phyloP scores from a whole-genome alignment of 1,139 yeast species.

The Saccharomyces hybrid region DNA sequence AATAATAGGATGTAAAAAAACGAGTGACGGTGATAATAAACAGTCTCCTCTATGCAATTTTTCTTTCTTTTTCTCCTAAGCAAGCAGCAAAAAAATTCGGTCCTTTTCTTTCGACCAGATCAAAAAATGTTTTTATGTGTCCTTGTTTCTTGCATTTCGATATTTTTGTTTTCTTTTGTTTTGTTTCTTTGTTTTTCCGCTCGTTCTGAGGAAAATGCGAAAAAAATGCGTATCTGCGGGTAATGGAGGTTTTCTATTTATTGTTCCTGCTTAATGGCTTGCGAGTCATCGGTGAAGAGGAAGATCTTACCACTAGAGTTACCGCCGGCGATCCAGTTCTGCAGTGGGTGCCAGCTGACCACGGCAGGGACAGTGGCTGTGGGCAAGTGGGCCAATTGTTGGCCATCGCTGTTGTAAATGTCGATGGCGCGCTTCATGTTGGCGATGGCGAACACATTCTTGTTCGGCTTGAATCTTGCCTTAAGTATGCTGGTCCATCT shows the following conservation, averaged over 20 bases:
- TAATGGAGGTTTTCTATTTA: not conserved
- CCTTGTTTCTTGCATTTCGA: not conserved
- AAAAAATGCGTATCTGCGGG: not conserved
- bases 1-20: not conserved
- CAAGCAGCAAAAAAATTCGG: not conserved
- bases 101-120: not conserved
- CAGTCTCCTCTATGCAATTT: not conserved
- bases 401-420: constrained; percentile 68
- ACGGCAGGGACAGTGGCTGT: constrained; percentile 90
- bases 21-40: not conserved
- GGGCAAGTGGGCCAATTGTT: constrained; percentile 65
- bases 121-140: not conserved
- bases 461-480: constrained; percentile 72
- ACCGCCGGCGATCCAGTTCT: constrained; percentile 90
- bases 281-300: constrained; percentile 35
- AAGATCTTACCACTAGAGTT: constrained; percentile 88
- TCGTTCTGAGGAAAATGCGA: not conserved
- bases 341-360: constrained; percentile 67
- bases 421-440: constrained; percentile 88
- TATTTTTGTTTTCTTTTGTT: not conserved
- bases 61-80: not conserved
- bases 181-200: not conserved
- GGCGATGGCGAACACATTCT: constrained; percentile 81
- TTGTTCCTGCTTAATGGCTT: not conserved
- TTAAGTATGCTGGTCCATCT: constrained; percentile 92